Base-by-base conservation (phyloP, 768 basidiomycete genomes). In the Russula compacta region DNA sequence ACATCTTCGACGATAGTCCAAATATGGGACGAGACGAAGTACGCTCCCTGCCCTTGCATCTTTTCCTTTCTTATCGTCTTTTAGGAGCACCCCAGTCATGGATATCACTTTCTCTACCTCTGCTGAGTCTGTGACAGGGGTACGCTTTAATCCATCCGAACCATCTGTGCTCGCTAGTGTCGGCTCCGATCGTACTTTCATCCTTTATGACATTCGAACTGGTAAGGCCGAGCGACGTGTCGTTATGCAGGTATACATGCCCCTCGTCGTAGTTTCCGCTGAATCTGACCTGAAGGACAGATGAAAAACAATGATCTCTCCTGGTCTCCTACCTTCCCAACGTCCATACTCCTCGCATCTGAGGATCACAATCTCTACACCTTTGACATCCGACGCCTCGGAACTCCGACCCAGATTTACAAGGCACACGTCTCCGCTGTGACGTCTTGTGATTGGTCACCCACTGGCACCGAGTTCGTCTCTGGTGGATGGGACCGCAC, bases 291-390 rank as follows among this genome's bases (percentile, higher is more conserved):
- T 32, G 21, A 38, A 29, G 10, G 19, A 36, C 60, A 90, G 83
- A 92, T 98, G 86, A 86, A 83, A 67, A 85, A 85, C 67, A 98
- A 98, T 67, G 80, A 89, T 8, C 79, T 99, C 1, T 81, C 92
- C 14, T 99, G 95, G 95, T 98, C 93, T 33, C 97, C 97, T 0
- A 95, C 92, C 0, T 87, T 94, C 70, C 97, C 97, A 3, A 98
- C 95, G 0, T 78, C 86, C 4, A 75, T 98, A 42, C 82, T 99
- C 8, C 82, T 98, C 7, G 97, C 92, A n/a, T 98, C 95, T 0
- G 97, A 98, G 77, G 95, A 98, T 69, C 95, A 98, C 76, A 97
- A 98, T 69, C 79, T 98, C 29, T 98, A 98, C 73, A 98, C 97
- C 0, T 99, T 97, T 72, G 97, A 99, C 69, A 87, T 98, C 53